Conservation (phyloP, 164 flowering plant genomes). For the Buxus sempervirens region DNA sequence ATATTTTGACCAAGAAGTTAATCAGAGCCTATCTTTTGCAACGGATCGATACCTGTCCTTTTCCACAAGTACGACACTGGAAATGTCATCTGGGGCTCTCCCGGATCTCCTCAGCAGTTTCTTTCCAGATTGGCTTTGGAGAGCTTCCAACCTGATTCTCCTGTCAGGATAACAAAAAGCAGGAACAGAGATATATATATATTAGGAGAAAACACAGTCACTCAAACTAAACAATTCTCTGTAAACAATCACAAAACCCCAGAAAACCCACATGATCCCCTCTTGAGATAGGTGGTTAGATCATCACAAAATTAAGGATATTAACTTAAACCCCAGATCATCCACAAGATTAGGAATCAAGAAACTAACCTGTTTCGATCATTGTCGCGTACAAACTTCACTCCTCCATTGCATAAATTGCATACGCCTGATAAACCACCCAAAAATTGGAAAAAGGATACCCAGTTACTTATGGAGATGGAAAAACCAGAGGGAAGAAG, state of each 20-base stretch:
- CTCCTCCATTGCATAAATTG: slow-evolving; percentile 93
- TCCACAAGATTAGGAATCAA: not conserved
- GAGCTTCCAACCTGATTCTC: slow-evolving; percentile 76
- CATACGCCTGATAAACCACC: slow-evolving; percentile 62
- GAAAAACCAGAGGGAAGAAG: no score
- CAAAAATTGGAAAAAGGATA: no score
- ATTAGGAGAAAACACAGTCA: not conserved
- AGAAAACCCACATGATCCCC: no score
- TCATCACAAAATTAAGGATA: not conserved
- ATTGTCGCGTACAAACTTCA: slow-evolving; percentile 71
- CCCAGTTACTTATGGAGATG: no score
- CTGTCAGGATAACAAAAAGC: slow-evolving; percentile 28
- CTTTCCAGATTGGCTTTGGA: slow-evolving; percentile 88
- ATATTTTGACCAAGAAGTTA: not conserved
- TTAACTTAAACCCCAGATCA: not conserved
- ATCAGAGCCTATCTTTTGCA: not conserved
- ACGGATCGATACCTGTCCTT: slow-evolving; percentile 69
- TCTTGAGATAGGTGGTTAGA: no score
- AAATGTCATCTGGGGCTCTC: slow-evolving; percentile 91
- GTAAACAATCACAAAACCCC: not conserved
- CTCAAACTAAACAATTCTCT: no score
- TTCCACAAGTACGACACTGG: slow-evolving; percentile 96
- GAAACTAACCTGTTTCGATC: slow-evolving; percentile 47
- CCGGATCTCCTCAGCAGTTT: slow-evolving; percentile 76
- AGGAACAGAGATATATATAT: not conserved